These are phyloP conservation scores for Parmales sp. DNA, from an alignment of 108 stramenopile genomes.

Conservation along the genomic window DNA sequence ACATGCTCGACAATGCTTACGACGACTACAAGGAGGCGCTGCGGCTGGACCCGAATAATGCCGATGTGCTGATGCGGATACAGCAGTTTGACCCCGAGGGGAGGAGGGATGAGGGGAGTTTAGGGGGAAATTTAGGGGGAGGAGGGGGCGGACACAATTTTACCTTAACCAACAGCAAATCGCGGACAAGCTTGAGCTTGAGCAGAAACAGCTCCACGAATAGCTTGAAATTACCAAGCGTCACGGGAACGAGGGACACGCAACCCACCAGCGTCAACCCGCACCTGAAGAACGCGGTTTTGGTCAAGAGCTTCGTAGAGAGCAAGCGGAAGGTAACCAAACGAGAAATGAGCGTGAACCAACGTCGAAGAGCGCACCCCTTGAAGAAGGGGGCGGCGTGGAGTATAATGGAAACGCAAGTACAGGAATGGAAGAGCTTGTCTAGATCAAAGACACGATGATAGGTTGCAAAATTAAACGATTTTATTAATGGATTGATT, in stretches of 20 bases:
- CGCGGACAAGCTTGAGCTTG: too few relatives aligned
- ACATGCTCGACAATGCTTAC: neutral
- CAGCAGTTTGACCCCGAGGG: slow-evolving; percentile 1
- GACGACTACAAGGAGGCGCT: neutral
- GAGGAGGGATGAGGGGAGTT: neutral
- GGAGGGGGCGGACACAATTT: too few relatives aligned
- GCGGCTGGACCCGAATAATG: neutral
- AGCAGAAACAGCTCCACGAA: too few relatives aligned
- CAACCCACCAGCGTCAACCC: neutral
- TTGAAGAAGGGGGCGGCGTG: neutral
- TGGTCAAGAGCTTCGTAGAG: neutral
- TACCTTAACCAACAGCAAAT: too few relatives aligned
- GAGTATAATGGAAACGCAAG: neutral
- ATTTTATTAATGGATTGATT: too few relatives aligned
- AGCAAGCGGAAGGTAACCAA: neutral
- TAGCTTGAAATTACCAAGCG: too few relatives aligned
- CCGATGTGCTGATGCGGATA: neutral
- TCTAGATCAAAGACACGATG: too few relatives aligned
- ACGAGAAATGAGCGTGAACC: neutral
- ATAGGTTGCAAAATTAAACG: too few relatives aligned
- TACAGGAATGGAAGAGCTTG: too few relatives aligned
- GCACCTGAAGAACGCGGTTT: neutral
- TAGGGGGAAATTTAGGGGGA: neutral
- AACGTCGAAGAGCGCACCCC: neutral
- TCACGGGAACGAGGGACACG: neutral